Base-by-base conservation (phyloP, 169 alveolate genomes). In the Plasmodium fragile region DNA sequence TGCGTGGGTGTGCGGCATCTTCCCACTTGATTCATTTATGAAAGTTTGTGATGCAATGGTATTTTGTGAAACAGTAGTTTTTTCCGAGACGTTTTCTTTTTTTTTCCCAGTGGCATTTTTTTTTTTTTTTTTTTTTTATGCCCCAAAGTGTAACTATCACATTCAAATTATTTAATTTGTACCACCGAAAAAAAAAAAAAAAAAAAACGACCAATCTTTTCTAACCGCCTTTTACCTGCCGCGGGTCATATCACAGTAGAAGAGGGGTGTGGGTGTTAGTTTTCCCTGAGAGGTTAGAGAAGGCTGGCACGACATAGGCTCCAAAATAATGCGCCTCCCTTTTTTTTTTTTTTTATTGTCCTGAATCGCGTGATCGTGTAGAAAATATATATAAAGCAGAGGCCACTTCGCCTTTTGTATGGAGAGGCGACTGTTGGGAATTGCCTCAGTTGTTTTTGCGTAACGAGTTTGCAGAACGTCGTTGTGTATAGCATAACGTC, bases 91-190 rank as follows among this genome's bases (percentile, higher is more conserved):
- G 59, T 13, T 49, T 16, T 13, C 25, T 16, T 11, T 39, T 11
- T 39, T 16, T 49, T 49, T 16, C 59, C 53, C 25, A 30, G 78
- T 69, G 78, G 43, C 32, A 30, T 6, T 65, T 65, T 65, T 59
- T 59, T 59, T 59, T 59, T 59, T 59, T 59, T 59, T 65, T 65
- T 65, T 65, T 65, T 10, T 65, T 65, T 65, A n/a, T n/a, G n/a
- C 16, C 52, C 52, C 52, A 1, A 41, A 41, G 16, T 41, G 52
- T 41, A 11, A 41, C 52, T 41, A 41, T 41, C 52, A 41, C 52
- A 41, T 41, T 41, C 6, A 41, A 41, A 41, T 0, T 41, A 8
- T 41, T 41, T 41, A 41, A 41, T 41, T 41, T 41, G 8, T 41
- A 41, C n/a, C n/a, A n/a, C n/a, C n/a, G n/a, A n/a, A 45, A 45